Conservation (phyloP, 2,329 filamentous ascomycete genomes). For the Hymenoscyphus linearis region DNA sequence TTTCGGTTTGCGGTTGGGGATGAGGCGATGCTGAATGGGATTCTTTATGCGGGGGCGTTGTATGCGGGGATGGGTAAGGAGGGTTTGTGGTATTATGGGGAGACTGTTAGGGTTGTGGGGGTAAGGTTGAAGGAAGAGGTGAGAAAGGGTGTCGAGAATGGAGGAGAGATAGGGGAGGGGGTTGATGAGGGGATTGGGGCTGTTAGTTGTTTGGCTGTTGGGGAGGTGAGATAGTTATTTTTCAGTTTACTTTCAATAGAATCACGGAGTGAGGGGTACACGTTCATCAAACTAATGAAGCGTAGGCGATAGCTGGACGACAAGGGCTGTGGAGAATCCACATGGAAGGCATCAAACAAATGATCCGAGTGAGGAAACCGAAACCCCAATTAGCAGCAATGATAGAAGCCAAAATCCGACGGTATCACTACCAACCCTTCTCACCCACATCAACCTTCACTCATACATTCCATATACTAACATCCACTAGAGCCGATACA, state of each 20-base stretch:
- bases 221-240: too few species aligned
- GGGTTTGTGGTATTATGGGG: slow-evolving; percentile 14
- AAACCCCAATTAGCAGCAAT: slow-evolving; percentile 9
- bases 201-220: slow-evolving; percentile 22
- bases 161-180: background rate
- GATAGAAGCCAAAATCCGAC: slow-evolving; percentile 19
- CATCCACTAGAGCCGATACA: slow-evolving; percentile 18
- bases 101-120: slow-evolving; percentile 16
- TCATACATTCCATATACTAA: background rate
- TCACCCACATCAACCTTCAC: background rate
- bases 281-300: background rate
- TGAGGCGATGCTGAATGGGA: slow-evolving; percentile 20
- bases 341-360: slow-evolving; percentile 23
- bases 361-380: slow-evolving; percentile 11
- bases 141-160: background rate
- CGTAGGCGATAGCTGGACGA: slow-evolving; percentile 19
- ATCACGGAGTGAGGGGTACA: too few species aligned
- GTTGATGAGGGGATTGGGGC: slow-evolving; percentile 18
- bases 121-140: slow-evolving; percentile 5
- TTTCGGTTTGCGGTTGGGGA: slow-evolving; percentile 21
- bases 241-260: too few species aligned
- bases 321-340: slow-evolving; percentile 19
- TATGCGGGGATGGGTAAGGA: slow-evolving; percentile 18
- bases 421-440: slow-evolving; percentile 6
- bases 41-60: slow-evolving; percentile 21